A percentile compares a stretch with the other conserved stretches of the same genome.
These are phyloP conservation scores for Adansonia rubrostipa DNA, from an alignment of 441 rosid species.

Conservation along the genomic window DNA sequence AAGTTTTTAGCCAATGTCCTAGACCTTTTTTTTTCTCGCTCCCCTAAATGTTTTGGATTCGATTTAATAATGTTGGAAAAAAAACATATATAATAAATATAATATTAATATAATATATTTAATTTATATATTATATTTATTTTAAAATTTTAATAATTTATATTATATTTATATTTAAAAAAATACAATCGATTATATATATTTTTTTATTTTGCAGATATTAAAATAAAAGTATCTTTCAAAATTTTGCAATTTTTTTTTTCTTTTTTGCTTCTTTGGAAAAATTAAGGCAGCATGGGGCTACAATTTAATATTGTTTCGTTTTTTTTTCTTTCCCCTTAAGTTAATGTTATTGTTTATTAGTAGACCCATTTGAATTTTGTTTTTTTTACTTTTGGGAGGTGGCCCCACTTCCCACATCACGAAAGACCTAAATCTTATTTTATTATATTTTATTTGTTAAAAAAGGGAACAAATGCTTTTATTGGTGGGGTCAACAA, in stretches of 20 bases:
- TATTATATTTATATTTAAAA: too few relatives aligned
- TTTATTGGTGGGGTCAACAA: conserved; percentile 20
- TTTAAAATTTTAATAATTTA: too few relatives aligned
- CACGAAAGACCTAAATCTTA: not conserved
- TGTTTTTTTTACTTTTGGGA: not conserved
- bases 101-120: too few relatives aligned
- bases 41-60: too few relatives aligned
- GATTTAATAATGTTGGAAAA: too few relatives aligned
- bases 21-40: too few relatives aligned
- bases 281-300: not conserved
- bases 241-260: not conserved
- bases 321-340: too few relatives aligned
- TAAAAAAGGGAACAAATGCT: not conserved
- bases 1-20: not conserved
- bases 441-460: not conserved
- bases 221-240: not conserved
- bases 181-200: too few relatives aligned
- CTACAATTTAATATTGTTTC: not conserved
- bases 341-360: too few relatives aligned
- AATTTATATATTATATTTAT: too few relatives aligned
- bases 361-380: not conserved
- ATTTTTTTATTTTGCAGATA: too few relatives aligned
- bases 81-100: too few relatives aligned
- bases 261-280: not conserved
- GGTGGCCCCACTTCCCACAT: not conserved